Conservation (phyloP, 768 basidiomycete species). For the Mycena rebaudengoi region DNA sequence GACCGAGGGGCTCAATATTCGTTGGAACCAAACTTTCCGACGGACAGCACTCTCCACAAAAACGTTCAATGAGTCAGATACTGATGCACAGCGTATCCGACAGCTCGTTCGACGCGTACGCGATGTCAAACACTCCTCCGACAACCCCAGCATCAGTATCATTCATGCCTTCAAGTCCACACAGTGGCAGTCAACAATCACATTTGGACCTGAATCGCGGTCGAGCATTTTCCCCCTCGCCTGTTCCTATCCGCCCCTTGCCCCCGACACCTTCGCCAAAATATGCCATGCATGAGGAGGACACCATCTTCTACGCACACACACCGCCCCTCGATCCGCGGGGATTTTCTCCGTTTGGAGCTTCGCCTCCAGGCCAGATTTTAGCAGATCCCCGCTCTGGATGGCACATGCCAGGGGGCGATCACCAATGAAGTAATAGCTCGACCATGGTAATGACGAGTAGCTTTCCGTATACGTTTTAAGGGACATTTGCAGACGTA, state of each 20-base stretch:
- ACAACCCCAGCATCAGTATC: constrained; percentile 20
- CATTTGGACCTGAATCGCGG: constrained; percentile 10
- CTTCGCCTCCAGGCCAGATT: constrained; percentile 17
- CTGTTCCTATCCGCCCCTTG: constrained; percentile 5
- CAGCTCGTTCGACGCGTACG: constrained; percentile 27
- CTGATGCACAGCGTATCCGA: constrained; percentile 27
- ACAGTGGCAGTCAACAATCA: neutral
- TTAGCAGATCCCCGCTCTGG: constrained; percentile 2
- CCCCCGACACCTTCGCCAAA: constrained; percentile 21
- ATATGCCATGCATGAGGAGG: constrained; percentile 1
- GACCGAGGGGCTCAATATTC: constrained; percentile 25
- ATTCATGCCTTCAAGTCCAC: too few relatives aligned
- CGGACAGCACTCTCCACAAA: constrained; percentile 16
- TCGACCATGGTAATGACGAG: neutral
- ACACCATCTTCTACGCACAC: constrained; percentile 10
- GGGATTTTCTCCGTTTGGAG: constrained; percentile 19
- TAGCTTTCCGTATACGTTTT: neutral
- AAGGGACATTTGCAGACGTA: constrained; percentile 9
- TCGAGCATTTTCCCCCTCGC: constrained; percentile 5
- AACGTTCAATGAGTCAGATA: constrained; percentile 23
- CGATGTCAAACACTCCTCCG: constrained; percentile 13
- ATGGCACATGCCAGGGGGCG: too few relatives aligned
- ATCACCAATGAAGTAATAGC: neutral
- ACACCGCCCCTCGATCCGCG: constrained; percentile 8
- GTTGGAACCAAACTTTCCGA: constrained; percentile 14